Conservation (phyloP, 495 filamentous ascomycete genomes). For the Copromyces sp. region DNA sequence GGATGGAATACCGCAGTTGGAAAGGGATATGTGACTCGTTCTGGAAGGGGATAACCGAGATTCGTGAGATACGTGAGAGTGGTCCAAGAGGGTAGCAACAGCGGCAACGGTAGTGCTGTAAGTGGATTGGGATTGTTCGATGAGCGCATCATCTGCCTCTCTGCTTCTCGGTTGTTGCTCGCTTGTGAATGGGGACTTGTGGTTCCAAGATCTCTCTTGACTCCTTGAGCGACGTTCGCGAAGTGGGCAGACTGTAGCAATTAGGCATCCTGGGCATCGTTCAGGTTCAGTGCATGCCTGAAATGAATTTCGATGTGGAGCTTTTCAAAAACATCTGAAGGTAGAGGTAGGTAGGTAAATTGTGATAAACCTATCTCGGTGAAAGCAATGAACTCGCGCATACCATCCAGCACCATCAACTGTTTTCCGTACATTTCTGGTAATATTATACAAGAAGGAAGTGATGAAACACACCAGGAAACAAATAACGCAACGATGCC, state of each 20-base stretch:
- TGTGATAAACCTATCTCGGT: background rate
- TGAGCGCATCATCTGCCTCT: background rate
- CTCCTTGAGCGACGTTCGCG: background rate
- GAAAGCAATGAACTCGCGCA: background rate
- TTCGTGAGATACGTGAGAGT: background rate
- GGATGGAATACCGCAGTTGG: background rate
- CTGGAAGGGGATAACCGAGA: background rate
- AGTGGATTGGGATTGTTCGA: background rate
- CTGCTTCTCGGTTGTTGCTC: background rate
- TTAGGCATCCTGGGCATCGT: background rate
- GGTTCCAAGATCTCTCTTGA: background rate
- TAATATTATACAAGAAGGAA: background rate
- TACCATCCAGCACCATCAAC: background rate
- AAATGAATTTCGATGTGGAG: background rate
- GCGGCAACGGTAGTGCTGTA: background rate
- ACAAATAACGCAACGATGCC: background rate
- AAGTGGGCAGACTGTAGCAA: background rate
- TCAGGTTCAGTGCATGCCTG: background rate
- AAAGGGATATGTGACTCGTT: background rate
- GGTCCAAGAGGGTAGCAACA: background rate
- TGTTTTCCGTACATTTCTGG: background rate
- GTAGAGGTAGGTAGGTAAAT: background rate
- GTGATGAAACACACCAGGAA: background rate
- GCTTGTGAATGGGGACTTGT: background rate
- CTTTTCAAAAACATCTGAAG: background rate